Conservation (phyloP, 1,284 basidiomycete genomes). For the Cystobasidium sp. region DNA sequence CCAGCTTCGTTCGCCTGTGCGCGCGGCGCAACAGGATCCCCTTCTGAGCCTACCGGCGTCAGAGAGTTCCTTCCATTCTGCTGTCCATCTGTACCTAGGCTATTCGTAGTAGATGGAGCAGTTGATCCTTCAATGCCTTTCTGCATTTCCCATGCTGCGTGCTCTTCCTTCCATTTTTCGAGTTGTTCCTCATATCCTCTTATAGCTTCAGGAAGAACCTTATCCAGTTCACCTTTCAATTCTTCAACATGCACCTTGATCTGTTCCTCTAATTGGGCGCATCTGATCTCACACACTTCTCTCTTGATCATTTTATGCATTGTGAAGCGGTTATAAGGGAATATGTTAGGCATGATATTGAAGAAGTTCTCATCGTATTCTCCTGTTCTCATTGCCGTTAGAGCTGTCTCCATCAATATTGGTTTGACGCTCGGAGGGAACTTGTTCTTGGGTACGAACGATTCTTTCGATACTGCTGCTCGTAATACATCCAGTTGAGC, state of each 20-base stretch:
- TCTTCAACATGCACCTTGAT: constrained; percentile 14
- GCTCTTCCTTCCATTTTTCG: constrained; percentile 32
- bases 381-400: constrained; percentile 77
- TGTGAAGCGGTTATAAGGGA: constrained; percentile 87
- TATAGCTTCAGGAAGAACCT: constrained; percentile 9
- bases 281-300: constrained; percentile 33
- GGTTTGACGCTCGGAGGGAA: constrained; percentile 84
- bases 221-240: constrained; percentile 11
- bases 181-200: constrained; percentile 35
- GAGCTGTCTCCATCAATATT: constrained; percentile 69
- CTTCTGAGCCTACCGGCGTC: constrained; percentile 37
- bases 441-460: constrained; percentile 61
- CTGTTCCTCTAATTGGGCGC: constrained; percentile 18
- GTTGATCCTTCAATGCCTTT: background rate
- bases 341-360: constrained; percentile 79
- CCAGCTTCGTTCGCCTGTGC: background rate
- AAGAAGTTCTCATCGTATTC: constrained; percentile 93
- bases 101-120: constrained; percentile 11
- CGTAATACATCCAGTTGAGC: constrained; percentile 63
- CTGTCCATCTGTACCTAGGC: background rate
- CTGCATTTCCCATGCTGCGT: constrained; percentile 19
- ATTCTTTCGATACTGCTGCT: constrained; percentile 61
- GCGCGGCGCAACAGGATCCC: constrained; percentile 13
- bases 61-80: constrained; percentile 27
- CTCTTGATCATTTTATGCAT: constrained; percentile 49